Base-by-base conservation (phyloP, 306 rosid species). In the Oemleria cerasiformis region DNA sequence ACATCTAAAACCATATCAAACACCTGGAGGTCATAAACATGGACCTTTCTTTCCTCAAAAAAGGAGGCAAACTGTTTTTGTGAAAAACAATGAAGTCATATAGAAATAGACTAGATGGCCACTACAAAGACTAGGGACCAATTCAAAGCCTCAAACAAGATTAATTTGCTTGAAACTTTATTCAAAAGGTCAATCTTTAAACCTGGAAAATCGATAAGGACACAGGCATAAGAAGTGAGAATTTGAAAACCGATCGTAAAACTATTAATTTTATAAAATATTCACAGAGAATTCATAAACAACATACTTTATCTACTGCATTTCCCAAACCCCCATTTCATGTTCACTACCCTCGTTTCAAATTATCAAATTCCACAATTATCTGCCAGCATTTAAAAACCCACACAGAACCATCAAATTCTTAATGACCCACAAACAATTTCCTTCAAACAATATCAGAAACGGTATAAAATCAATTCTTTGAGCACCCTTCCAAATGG, bases 401-500 rank as follows among this genome's bases (percentile, higher is more conserved):
- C 23, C 12, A 9, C 43, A 16, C 51, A 25, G 15, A 45, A 71
- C 42, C 19, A 42, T 58, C 54, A 58, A 44, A 25, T 44, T 16
- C 30, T 25, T 21, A 70, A 56, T 14, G 8, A 65, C 74, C 58
- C 67, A 71, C 14, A 3, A 21, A 55, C 25, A 19, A 8, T 57
- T 56, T 39, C 48, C 14, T 8, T 14, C 48, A 30, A 48, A 34
- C 47, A 67, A 25, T 10, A 49, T 11, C 71, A 7, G 4, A 25
- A 12, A 47, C 6, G 2, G 15, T 17, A 8, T 38, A 9, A 48
- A 49, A 9, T 5, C 59, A 36, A 15, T 5, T 58, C 10, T 2
- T 55, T 4, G 12, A 5, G 42, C 59, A 72, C 45, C 41, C 42
- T 65, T 30, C 44, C 15, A 74, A 56, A 34, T 44, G 60, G 78